Base-by-base conservation (phyloP, 1,284 basidiomycete genomes). In the Pterulicium gracile region DNA sequence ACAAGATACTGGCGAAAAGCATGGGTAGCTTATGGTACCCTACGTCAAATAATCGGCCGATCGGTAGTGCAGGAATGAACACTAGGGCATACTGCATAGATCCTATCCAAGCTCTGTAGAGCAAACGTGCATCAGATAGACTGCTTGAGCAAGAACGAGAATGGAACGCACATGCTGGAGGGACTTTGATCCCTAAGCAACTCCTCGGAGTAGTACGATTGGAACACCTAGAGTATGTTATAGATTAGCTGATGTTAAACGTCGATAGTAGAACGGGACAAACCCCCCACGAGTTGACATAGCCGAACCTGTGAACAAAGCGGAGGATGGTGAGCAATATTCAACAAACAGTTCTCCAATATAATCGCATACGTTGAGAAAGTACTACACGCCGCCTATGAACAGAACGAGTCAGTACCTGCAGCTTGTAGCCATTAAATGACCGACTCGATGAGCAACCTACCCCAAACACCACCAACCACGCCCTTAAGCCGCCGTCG, bases 51-150 rank as follows among this genome's bases (percentile, higher is more conserved):
- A 81, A 58, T 2, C 77, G 71, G 0, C 79, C 79, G 52, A 67
- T 56, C 49, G 71, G 5, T 55, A 68, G 54, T 55, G 69, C 59
- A 52, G 74, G 61, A 55, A 70, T 49, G 63, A 74, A 68, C 51
- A 72, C 59, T 21, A 66, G 51, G 19, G 62, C 51, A 47, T 63
- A 65, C 61, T 66, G 44, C 42, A 27, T 12, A 7, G 82, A 83
- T 2, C 83, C 83, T 48, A 87, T 84, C 84, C 83, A 87, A 14
- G 81, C 73, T 40, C 79, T 83, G 48, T 13, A 21, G 14, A n/a
- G 20, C 10, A 23, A 27, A 34, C 42, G 20, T 12, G 13, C 35
- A 39, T 36, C n/a, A 24, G 32, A 42, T 17, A 14, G 27, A 24
- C 32, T 10, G 24, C 52, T 42, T 10, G 50, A 15, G 39, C 24